Conservation (phyloP, 352 stramenopile species). For the Globisporangium megalacanthum region DNA sequence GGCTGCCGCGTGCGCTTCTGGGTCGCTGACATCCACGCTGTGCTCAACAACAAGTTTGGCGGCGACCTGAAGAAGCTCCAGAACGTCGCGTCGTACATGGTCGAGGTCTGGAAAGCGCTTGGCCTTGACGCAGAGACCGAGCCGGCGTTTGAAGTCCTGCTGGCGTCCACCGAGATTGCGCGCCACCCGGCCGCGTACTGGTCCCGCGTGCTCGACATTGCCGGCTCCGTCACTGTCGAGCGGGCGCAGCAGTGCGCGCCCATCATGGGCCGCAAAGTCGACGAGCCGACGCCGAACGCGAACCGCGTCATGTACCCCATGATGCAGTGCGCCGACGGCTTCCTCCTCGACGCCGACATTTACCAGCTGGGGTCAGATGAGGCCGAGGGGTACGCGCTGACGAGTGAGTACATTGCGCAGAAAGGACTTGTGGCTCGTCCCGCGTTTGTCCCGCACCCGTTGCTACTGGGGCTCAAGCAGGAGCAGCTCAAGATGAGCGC, state of each 20-base stretch:
- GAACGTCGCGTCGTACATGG: slow-evolving; percentile 93
- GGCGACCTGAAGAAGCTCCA: slow-evolving; percentile 97
- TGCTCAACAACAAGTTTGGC: slow-evolving; percentile 99
- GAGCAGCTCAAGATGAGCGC: slow-evolving; percentile 99
- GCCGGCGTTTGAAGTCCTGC: slow-evolving; percentile 95
- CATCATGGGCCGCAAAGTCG: slow-evolving; percentile 95
- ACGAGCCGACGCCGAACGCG: slow-evolving; percentile 83
- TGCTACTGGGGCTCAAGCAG: slow-evolving; percentile 97
- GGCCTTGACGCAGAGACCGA: slow-evolving; percentile 91
- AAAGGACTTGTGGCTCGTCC: slow-evolving; percentile 70
- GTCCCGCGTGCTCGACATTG: slow-evolving; percentile 91
- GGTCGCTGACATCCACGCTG: slow-evolving; percentile 98
- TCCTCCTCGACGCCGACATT: slow-evolving; percentile 98
- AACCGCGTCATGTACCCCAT: slow-evolving; percentile 96
- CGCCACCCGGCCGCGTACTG: slow-evolving; percentile 88
- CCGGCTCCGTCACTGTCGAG: slow-evolving; percentile 82
- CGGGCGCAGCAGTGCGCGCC: slow-evolving; percentile 97
- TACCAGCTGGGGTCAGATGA: slow-evolving; percentile 98
- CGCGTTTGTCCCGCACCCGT: slow-evolving; percentile 96
- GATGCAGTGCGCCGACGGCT: slow-evolving; percentile 99
- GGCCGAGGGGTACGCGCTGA: slow-evolving; percentile 93
- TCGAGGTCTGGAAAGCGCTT: slow-evolving; percentile 98
- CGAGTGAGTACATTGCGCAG: slow-evolving; percentile 95
- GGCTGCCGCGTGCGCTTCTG: slow-evolving; percentile 97
- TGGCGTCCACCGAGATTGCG: slow-evolving; percentile 95